Conservation (phyloP, 306 rosid species). For the Begonia peltatifolia region DNA sequence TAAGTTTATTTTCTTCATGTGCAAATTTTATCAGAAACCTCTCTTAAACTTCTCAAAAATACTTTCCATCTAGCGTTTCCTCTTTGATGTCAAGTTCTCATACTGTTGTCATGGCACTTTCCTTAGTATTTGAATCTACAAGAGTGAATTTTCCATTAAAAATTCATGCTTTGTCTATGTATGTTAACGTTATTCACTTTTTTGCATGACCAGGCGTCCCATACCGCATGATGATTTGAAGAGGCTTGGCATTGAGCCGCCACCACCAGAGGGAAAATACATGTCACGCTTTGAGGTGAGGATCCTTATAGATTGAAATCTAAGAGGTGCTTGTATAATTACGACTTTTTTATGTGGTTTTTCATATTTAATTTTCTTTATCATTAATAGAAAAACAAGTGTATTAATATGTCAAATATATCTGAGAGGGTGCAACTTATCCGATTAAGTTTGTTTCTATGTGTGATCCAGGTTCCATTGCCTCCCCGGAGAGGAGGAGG, state of each 20-base stretch:
- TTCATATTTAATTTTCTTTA: background rate
- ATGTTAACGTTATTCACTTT: background rate
- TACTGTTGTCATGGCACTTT: background rate
- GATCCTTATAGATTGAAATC: conserved; percentile 4
- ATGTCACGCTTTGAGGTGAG: conserved; percentile 69
- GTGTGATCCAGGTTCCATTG: conserved; percentile 47
- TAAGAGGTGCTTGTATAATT: background rate
- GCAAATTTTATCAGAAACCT: too few species aligned
- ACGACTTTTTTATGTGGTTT: background rate
- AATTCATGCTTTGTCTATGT: background rate
- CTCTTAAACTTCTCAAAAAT: too few species aligned
- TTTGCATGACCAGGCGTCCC: conserved; percentile 37
- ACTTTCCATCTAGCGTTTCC: too few species aligned
- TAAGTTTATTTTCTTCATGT: too few species aligned
- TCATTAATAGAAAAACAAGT: background rate
- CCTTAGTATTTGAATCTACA: too few species aligned
- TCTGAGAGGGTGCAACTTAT: background rate
- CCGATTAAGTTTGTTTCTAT: background rate
- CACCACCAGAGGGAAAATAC: conserved; percentile 88
- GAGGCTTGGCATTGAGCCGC: conserved; percentile 82
- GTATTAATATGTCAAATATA: background rate
- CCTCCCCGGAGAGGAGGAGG: conserved; percentile 59
- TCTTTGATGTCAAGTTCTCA: background rate
- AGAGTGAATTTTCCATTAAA: background rate
- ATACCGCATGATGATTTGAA: conserved; percentile 63